phyloP scores from a whole-genome alignment of 768 basidiomycete genomes.

The Kwoniella dejecticola region DNA sequence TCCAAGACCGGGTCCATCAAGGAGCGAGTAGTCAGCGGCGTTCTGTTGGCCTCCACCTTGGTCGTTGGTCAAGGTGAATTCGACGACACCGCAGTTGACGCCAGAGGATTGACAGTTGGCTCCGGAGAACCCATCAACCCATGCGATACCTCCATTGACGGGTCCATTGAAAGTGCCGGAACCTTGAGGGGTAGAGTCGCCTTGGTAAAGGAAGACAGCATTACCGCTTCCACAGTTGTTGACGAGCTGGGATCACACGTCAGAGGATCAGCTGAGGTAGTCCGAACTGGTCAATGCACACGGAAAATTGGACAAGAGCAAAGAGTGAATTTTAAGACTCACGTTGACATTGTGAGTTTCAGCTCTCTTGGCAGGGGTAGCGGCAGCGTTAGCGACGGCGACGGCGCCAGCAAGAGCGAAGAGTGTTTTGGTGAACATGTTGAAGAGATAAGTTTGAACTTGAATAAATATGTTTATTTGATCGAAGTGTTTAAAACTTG shows the following conservation, averaged over 20 bases:
- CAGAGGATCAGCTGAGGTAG: not conserved
- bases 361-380: not conserved
- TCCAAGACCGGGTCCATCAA: constrained; percentile 13
- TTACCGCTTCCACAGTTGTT: constrained; percentile 29
- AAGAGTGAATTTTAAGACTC: too few species aligned
- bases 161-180: constrained; percentile 23
- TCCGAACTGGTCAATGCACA: not conserved
- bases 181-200: constrained; percentile 5
- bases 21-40: constrained; percentile 26
- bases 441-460: not conserved
- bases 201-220: constrained; percentile 23
- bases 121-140: constrained; percentile 17
- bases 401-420: not conserved
- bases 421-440: constrained; percentile 10
- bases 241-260: constrained; percentile 22
- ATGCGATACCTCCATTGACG: constrained; percentile 26
- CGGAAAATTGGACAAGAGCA: not conserved
- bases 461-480: not conserved
- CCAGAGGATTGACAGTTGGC: constrained; percentile 19
- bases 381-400: not conserved
- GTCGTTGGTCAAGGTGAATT: constrained; percentile 29
- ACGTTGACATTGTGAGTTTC: constrained; percentile 15
- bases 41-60: constrained; percentile 13
- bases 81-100: constrained; percentile 32
- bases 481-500: not conserved